Percentiles rank a stretch among this genome's conserved stretches.
Conservation (phyloP, 1,284 basidiomycete genomes). For the Boletellus dicymbophilus region DNA sequence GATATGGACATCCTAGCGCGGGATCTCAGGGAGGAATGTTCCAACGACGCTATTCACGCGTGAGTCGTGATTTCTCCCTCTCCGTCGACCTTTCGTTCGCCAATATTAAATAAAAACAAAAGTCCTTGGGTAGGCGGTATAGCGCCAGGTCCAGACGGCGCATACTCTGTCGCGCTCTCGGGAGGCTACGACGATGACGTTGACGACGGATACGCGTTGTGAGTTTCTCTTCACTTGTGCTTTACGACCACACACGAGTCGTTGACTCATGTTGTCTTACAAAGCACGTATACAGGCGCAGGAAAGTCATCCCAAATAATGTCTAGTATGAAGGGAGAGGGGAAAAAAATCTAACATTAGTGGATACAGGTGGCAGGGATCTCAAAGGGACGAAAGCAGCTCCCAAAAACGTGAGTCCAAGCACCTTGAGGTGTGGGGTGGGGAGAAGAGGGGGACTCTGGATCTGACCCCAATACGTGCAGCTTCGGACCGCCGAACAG, state of each 20-base stretch:
- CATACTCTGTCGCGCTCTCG: constrained; percentile 78
- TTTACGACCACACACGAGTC: neutral
- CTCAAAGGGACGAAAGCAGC: constrained; percentile 75
- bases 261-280: neutral
- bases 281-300: constrained; percentile 77
- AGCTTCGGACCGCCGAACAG: constrained; percentile 86
- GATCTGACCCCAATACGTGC: constrained; percentile 4
- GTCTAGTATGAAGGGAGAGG: no score
- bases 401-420: constrained; percentile 78
- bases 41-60: constrained; percentile 75
- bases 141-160: constrained; percentile 62
- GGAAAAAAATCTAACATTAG: neutral
- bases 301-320: constrained; percentile 38
- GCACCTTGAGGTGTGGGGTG: no score
- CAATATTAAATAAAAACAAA: constrained; percentile 24
- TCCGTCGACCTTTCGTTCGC: neutral
- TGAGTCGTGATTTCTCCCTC: constrained; percentile 36
- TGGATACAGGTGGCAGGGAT: constrained; percentile 69
- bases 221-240: constrained; percentile 37
- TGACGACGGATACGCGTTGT: constrained; percentile 81
- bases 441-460: no score
- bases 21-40: constrained; percentile 67
- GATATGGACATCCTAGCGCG: no score
- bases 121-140: constrained; percentile 82
- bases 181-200: constrained; percentile 88